Evolutionary conservation across 2,329 filamentous ascomycete species (phyloP), one percentile per base, ranked within the genome.

Genomic region (Epichloe amarillans): DNA sequence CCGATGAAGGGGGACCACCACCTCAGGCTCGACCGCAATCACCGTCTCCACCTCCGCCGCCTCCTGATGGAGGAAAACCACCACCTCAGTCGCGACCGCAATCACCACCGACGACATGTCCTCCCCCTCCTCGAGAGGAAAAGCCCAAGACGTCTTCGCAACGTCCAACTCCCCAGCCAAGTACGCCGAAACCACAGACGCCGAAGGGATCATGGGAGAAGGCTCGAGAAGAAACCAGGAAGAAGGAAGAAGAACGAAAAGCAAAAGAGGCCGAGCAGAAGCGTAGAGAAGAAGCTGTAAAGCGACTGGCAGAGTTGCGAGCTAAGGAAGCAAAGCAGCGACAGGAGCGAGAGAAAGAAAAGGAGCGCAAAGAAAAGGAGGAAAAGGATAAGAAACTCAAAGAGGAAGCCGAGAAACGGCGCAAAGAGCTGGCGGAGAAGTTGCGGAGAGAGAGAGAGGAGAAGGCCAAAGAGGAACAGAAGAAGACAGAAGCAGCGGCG

Each of bases 211-310:
- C 77, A 0, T 86, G 83, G 83, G 82, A 86, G 57, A 84, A 79
- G 62, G 83, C 82, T 3, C 72, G 82, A 50, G 83, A 86, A 60
- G 82, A 86, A 56, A 83, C 77, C 19, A 71, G 77, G 42, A 76
- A 72, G 52, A 74, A 75, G 50, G 82, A 84, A 56, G 81, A 83
- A 56, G 80, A 84, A 55, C 79, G 80, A 11, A 82, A 74, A 59
- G 69, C 69, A 2, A 75, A 72, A 54, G 79, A 82, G 55, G 79
- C 77, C 3, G 81, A 84, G 55, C 74, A 77, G 55, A 78, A 79
- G 56, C 71, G 75, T 54, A 75, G 73, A 40, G 77, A 80, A 36
- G 77, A 80, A n/a, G 67, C 74, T 3, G 69, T 74, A 37, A 73
- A 69, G 52, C 67, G 72, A 50, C 61, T 80, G 2, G 74, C 69